These are phyloP conservation scores for Candida nitratophila DNA, from an alignment of 805 yeast species.

Conservation along the genomic window DNA sequence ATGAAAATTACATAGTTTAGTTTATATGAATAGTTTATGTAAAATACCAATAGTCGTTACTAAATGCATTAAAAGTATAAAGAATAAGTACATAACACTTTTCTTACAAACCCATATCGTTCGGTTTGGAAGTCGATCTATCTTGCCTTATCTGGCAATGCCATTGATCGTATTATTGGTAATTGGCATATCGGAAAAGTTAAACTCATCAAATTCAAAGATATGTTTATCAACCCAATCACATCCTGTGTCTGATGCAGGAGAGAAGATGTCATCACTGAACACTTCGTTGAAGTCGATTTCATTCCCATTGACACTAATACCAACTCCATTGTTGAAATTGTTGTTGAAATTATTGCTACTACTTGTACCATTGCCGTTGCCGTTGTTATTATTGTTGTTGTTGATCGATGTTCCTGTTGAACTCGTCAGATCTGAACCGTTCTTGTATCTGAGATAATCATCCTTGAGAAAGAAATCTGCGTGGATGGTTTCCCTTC, in stretches of 20 bases:
- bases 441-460: no score
- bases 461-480: no score
- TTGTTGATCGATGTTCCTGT: no score
- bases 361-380: no score
- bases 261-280: constrained; percentile 16
- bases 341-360: background rate
- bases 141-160: no score
- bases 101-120: no score
- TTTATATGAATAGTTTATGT: no score
- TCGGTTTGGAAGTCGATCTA: no score
- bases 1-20: no score
- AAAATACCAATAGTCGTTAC: no score
- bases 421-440: no score
- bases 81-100: no score
- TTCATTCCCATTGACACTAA: constrained; percentile 5
- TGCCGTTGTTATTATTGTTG: background rate
- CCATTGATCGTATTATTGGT: background rate
- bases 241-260: constrained; percentile 43
- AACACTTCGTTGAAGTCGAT: constrained; percentile 19
- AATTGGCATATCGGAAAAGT: constrained; percentile 6
- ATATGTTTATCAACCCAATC: constrained; percentile 49
- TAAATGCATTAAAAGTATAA: background rate
- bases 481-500: background rate
- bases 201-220: constrained; percentile 30
- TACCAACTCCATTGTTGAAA: background rate